phyloP scores from a whole-genome alignment of 2,329 filamentous ascomycete species.

The Aspergillus sp. region DNA sequence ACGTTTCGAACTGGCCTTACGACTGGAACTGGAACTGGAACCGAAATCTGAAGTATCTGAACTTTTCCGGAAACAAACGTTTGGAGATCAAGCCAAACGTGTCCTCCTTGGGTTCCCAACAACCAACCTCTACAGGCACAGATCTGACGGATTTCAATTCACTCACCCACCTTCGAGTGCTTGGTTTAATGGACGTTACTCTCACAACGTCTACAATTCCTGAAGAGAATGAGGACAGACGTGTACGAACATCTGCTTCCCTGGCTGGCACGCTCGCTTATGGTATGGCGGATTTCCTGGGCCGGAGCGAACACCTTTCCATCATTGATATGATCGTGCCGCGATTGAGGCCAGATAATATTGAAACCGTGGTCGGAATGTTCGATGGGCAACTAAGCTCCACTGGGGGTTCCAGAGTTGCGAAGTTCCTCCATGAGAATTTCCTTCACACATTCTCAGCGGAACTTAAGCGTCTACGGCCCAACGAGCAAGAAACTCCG shows the following conservation, averaged over 20 bases:
- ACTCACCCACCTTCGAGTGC: slow-evolving; percentile 76
- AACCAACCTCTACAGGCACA: slow-evolving; percentile 51
- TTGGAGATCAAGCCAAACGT: slow-evolving; percentile 79
- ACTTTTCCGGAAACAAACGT: slow-evolving; percentile 93
- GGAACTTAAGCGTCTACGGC: slow-evolving; percentile 74
- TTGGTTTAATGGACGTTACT: slow-evolving; percentile 97
- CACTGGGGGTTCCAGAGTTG: slow-evolving; percentile 88
- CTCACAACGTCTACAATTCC: slow-evolving; percentile 90
- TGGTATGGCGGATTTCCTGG: slow-evolving; percentile 95
- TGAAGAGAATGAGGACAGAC: slow-evolving; percentile 90
- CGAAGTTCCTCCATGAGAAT: slow-evolving; percentile 94
- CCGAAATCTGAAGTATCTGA: slow-evolving; percentile 89
- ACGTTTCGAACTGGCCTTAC: slow-evolving; percentile 97
- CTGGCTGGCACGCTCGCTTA: slow-evolving; percentile 87
- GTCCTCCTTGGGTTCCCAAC: slow-evolving; percentile 53
- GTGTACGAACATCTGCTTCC: slow-evolving; percentile 96
- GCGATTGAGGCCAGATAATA: slow-evolving; percentile 83
- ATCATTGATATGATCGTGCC: slow-evolving; percentile 95
- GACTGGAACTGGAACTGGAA: slow-evolving; percentile 99
- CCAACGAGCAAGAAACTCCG: slow-evolving; percentile 69
- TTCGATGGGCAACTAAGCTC: slow-evolving; percentile 93
- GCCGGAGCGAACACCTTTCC: slow-evolving; percentile 89
- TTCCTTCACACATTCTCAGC: slow-evolving; percentile 81
- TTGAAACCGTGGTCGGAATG: slow-evolving; percentile 87
- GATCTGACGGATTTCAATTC: slow-evolving; percentile 89